A percentile compares a stretch with the other conserved stretches of the same genome.
Evolutionary conservation across 129 eudicot genomes (phyloP).

Genomic region (Lactuca saligna): DNA sequence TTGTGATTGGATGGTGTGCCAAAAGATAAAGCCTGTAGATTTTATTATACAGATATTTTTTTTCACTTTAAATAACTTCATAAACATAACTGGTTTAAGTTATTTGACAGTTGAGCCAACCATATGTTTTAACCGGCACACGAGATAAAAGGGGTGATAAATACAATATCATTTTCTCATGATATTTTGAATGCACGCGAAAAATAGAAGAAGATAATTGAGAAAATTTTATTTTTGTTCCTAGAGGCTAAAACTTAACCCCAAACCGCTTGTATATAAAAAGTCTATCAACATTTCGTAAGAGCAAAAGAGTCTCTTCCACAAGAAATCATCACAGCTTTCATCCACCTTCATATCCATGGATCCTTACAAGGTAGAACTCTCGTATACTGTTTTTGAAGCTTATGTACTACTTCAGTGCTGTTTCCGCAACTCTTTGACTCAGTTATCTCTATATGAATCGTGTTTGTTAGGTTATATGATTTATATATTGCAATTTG

Average conservation of each 20-base stretch:
- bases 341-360: slow-evolving; percentile 22
- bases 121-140: background rate
- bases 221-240: background rate
- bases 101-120: too few relatives aligned
- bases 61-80: too few relatives aligned
- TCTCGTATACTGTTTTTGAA: background rate
- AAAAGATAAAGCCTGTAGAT: too few relatives aligned
- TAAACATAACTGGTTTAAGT: too few relatives aligned
- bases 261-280: slow-evolving; percentile 28
- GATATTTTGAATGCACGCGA: slow-evolving; percentile 22
- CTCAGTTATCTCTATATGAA: background rate
- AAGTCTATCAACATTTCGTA: background rate
- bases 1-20: too few relatives aligned
- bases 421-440: background rate
- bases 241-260: background rate
- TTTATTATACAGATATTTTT: too few relatives aligned
- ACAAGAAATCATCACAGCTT: slow-evolving; percentile 13
- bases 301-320: slow-evolving; percentile 25
- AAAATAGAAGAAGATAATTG: slow-evolving; percentile 28
- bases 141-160: background rate
- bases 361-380: slow-evolving; percentile 45
- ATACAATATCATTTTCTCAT: slow-evolving; percentile 8
- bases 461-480: slow-evolving; percentile 26
- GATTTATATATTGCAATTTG: slow-evolving; percentile 1
- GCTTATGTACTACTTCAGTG: slow-evolving; percentile 1